Evolutionary conservation across 2,329 filamentous ascomycete species (phyloP), one percentile per base, ranked within the genome.

Genomic region (Fusarium avenaceum): DNA sequence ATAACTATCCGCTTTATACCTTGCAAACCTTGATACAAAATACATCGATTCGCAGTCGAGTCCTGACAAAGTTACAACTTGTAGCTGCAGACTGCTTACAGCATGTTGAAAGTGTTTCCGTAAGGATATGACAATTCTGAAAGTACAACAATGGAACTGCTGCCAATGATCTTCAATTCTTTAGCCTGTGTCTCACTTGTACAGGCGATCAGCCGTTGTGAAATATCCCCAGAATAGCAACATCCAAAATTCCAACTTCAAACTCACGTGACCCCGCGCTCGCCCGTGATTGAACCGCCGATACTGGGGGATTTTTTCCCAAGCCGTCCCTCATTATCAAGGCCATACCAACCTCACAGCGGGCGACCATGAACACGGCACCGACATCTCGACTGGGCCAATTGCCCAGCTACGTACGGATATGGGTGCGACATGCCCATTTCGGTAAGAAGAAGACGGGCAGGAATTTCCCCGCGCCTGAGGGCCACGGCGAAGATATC

Each of bases 401-500:
- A 75, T 78, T 85, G 74, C 80, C 82, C 28, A 77, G 78, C 63
- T 72, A 82, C 49, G 74, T 81, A 39, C 75, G 79, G 69, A 78
- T 78, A 65, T 82, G 78, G 69, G 72, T 82, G 67, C 83, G 84
- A 58, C 75, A 80, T 58, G 79, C 72, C 26, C 75, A 77, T 51
- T 72, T 70, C 15, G 65, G 63, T 26, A 63, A 68, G 53, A 70
- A 71, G 58, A 59, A 63, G 35, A 53, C 67, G n/a, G 62, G 64
- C 35, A 71, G 67, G 30, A 73, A 68, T n/a, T 76, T 72, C 30
- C 60, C 73, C 38, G 68, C 63, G 11, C 74, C 78, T 19, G 73
- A 79, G 40, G 80, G 80, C 61, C 85, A 87, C 61, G 86, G 86
- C 73, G 85, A 88, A 79, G 81, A 84, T 73, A 86, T 89, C 73